Evolutionary conservation across 1,284 basidiomycete genomes (phyloP).

Genomic region (Heterobasidion occidentale): DNA sequence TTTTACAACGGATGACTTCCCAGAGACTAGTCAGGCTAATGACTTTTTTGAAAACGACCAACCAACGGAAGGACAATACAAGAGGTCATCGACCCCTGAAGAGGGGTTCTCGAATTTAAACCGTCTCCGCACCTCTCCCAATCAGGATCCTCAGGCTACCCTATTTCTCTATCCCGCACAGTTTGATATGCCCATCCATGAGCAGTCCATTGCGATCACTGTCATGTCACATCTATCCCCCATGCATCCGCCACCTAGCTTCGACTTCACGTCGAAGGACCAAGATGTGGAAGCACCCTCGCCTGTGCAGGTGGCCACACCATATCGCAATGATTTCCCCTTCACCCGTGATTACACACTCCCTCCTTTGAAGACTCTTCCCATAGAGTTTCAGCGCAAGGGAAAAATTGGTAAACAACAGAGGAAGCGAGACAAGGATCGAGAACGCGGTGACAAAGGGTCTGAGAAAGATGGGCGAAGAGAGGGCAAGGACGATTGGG

Average conservation of each 20-base stretch:
- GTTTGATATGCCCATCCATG: neutral
- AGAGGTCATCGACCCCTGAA: too few species aligned
- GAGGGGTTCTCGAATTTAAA: too few species aligned
- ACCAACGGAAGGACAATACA: neutral
- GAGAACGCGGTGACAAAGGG: constrained; percentile 25
- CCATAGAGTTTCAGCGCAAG: constrained; percentile 56
- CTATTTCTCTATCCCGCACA: neutral
- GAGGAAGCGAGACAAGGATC: constrained; percentile 49
- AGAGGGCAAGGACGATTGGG: constrained; percentile 59
- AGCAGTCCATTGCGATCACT: neutral
- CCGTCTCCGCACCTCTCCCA: neutral
- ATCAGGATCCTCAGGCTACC: neutral
- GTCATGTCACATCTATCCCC: constrained; percentile 6
- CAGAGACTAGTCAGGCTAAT: neutral
- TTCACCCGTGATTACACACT: constrained; percentile 46
- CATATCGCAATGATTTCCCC: constrained; percentile 13
- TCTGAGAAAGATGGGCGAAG: constrained; percentile 35
- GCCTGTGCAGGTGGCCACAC: constrained; percentile 16
- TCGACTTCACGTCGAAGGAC: constrained; percentile 8
- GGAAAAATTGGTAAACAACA: constrained; percentile 43
- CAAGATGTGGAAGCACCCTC: constrained; percentile 6
- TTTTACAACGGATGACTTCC: neutral
- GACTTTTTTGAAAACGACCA: neutral
- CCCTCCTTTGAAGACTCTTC: constrained; percentile 54
- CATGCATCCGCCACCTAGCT: constrained; percentile 7